Base-by-base conservation (phyloP, 2,329 filamentous ascomycete genomes). In the Colletotrichum sublineola region DNA sequence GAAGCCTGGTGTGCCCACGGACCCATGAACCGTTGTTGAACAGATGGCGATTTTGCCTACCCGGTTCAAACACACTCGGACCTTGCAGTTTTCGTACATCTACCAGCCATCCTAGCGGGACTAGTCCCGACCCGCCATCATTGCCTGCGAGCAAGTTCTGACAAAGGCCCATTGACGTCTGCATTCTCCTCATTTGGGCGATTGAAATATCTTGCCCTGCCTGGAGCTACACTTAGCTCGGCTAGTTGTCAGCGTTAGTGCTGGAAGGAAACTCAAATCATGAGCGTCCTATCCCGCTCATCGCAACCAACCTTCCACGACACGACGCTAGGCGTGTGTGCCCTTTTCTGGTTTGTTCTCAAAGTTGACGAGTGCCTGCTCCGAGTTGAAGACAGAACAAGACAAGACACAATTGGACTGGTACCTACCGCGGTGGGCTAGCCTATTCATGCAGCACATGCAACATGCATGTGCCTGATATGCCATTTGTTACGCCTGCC, bases 121-220 rank as follows among this genome's bases (percentile, higher is more conserved):
- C 65, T 63, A 68, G 60, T 50, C 44, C 58, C 38, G 42, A 38
- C 57, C 66, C 58, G 60, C 63, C 55, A 48, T 46, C n/a, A 9
- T 29, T 36, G 18, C 52, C 53, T 69, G 65, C 24, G 60, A 53
- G 5, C n/a, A 58, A 38, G 12, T 24, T 24, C 20, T n/a, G n/a
- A 58, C 57, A 71, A 68, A 63, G 68, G 36, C 58, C 63, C 31
- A 29, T 42, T 20, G 20, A 44, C 46, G 60, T 24, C 52, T 44
- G 15, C 52, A 38, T 36, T 36, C 24, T 55, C 46, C 46, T 58
- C 48, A 48, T 55, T 69, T 64, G 55, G 63, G 55, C 55, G 55
- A 64, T 65, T 15, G 14, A 29, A 48, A 42, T 57, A 38, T 42
- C 36, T 48, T 33, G 50, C 36, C 46, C 57, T 36, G 44, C 29